These are phyloP conservation scores for Cladophialophora bantiana DNA, from an alignment of 2,329 filamentous ascomycete genomes.

Conservation along the genomic window DNA sequence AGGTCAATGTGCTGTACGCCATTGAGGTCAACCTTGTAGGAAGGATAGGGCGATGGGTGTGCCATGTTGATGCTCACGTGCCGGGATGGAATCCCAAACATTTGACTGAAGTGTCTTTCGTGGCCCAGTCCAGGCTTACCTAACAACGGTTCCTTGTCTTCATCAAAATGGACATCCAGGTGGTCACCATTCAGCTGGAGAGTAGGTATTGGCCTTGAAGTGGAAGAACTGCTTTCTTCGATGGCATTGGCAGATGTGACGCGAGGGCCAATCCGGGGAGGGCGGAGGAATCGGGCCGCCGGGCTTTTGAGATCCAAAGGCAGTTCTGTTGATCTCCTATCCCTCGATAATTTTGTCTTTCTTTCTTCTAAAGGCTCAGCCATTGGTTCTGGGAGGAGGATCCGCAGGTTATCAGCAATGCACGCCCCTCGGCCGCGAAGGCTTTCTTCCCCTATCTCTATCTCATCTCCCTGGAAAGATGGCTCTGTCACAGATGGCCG, in stretches of 20 bases:
- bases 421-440: constrained; percentile 14
- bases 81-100: constrained; percentile 36
- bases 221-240: background rate
- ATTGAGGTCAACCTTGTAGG: constrained; percentile 35
- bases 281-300: constrained; percentile 3
- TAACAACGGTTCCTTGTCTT: constrained; percentile 25
- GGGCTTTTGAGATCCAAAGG: background rate
- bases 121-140: constrained; percentile 24
- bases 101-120: constrained; percentile 36
- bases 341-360: constrained; percentile 1
- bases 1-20: constrained; percentile 38
- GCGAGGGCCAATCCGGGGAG: constrained; percentile 20
- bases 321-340: background rate
- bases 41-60: constrained; percentile 16
- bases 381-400: constrained; percentile 19
- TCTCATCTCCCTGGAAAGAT: background rate
- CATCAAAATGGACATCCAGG: constrained; percentile 16
- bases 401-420: constrained; percentile 4
- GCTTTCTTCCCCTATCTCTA: background rate
- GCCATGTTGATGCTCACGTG: constrained; percentile 29
- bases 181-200: constrained; percentile 21
- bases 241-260: constrained; percentile 11
- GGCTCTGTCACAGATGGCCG: background rate
- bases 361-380: constrained; percentile 14
- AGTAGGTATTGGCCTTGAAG: background rate